Conservation (phyloP, 2,329 filamentous ascomycete genomes). For the Ophioceras dolichostomum region DNA sequence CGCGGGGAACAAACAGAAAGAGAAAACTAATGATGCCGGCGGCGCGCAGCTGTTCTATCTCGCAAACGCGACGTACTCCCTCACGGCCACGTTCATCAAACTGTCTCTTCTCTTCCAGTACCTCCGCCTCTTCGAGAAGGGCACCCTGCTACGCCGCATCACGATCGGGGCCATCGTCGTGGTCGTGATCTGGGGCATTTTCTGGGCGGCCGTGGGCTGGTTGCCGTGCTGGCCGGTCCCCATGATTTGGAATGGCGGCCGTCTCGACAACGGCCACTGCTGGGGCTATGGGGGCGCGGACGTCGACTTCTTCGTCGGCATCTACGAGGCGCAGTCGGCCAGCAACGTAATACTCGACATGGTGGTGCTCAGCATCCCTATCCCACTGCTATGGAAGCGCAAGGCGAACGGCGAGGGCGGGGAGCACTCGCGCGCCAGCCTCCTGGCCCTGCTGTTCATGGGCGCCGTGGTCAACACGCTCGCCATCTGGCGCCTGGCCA, state of each 20-base stretch:
- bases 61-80: constrained; percentile 12
- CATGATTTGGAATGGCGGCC: constrained; percentile 9
- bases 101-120: constrained; percentile 13
- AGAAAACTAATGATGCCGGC: not conserved
- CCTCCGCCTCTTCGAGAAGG: constrained; percentile 10
- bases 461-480: constrained; percentile 15
- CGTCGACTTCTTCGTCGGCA: constrained; percentile 14
- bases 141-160: constrained; percentile 5
- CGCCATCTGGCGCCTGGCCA: constrained; percentile 11
- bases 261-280: constrained; percentile 2
- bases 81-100: constrained; percentile 12
- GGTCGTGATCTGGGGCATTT: constrained; percentile 10
- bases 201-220: constrained; percentile 11
- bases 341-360: constrained; percentile 21
- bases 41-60: constrained; percentile 12
- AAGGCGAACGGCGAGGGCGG: too few relatives aligned
- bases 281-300: constrained; percentile 8
- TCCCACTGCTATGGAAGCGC: constrained; percentile 20
- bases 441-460: constrained; percentile 17
- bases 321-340: constrained; percentile 19
- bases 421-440: too few relatives aligned
- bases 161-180: constrained; percentile 8
- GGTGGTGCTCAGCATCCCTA: constrained; percentile 17
- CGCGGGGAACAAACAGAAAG: not conserved
- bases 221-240: constrained; percentile 10